A percentile compares a stretch with the other conserved stretches of the same genome.
Evolutionary conservation across 192 early-diverging fungal species (phyloP).

Genomic region (Coemansia sp.): DNA sequence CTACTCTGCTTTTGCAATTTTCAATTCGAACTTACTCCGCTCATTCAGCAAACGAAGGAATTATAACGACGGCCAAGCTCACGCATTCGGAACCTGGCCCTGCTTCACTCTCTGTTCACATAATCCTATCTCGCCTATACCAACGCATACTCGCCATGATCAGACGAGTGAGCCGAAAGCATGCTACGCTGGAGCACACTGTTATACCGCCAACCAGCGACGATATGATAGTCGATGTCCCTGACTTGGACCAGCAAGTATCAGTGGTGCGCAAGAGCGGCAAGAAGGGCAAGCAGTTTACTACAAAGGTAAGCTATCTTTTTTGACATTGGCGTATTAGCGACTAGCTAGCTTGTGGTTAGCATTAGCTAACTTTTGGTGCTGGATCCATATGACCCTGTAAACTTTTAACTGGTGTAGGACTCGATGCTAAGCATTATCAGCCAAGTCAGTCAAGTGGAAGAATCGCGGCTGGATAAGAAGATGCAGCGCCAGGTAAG

Average conservation of each 20-base stretch:
- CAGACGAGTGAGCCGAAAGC: background rate
- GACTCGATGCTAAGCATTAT: conserved; percentile 46
- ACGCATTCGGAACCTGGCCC: background rate
- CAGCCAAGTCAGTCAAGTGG: conserved; percentile 41
- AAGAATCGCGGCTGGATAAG: conserved; percentile 37
- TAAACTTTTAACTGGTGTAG: background rate
- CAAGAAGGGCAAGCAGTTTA: conserved; percentile 40
- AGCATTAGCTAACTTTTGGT: background rate
- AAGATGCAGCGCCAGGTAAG: conserved; percentile 53
- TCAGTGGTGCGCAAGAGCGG: conserved; percentile 12
- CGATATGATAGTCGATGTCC: background rate
- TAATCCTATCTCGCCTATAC: background rate
- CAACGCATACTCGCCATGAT: conserved; percentile 9
- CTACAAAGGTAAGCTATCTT: conserved; percentile 11
- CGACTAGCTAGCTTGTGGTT: background rate
- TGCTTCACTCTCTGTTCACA: background rate
- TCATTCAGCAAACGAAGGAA: background rate
- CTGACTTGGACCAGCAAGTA: background rate
- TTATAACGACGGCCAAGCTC: background rate
- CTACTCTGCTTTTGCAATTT: background rate
- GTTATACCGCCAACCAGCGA: background rate
- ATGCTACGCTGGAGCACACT: background rate
- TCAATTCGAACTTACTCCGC: background rate
- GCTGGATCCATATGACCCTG: background rate
- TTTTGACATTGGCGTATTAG: background rate